These are phyloP conservation scores for Phytophthora crassamura DNA, from an alignment of 352 stramenopile genomes.

Conservation along the genomic window DNA sequence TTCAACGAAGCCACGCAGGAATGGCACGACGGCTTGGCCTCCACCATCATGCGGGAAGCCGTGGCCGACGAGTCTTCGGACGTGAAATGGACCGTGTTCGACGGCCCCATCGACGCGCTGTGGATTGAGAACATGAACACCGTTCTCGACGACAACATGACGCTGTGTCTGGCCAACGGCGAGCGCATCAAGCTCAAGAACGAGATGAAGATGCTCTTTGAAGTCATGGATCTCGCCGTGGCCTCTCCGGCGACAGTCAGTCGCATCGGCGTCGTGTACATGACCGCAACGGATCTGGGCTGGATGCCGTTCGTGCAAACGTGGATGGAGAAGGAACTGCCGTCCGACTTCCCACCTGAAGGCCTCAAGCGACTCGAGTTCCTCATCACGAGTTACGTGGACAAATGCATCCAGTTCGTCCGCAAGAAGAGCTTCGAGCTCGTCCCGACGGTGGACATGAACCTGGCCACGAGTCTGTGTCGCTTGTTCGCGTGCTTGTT, in stretches of 20 bases:
- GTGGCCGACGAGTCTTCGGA: conserved; percentile 71
- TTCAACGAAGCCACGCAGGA: conserved; percentile 92
- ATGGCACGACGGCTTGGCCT: conserved; percentile 86
- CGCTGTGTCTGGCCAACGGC: conserved; percentile 93
- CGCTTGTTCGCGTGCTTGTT: conserved; percentile 89
- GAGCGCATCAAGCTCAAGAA: conserved; percentile 90
- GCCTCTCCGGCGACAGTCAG: conserved; percentile 92
- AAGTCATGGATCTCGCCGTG: conserved; percentile 93
- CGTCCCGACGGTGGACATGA: conserved; percentile 91
- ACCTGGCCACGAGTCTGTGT: conserved; percentile 87
- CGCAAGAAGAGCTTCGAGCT: conserved; percentile 82
- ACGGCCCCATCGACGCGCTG: conserved; percentile 94
- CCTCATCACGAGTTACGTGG: conserved; percentile 69
- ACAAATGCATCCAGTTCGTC: conserved; percentile 81
- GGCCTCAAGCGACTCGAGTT: conserved; percentile 47
- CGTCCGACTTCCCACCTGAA: conserved; percentile 45
- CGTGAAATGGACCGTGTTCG: conserved; percentile 93
- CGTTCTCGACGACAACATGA: conserved; percentile 96
- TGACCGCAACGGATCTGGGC: conserved; percentile 86
- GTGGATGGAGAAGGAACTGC: conserved; percentile 82
- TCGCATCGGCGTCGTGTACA: conserved; percentile 80
- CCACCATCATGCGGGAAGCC: conserved; percentile 81
- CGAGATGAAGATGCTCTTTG: conserved; percentile 96
- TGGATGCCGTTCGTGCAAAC: conserved; percentile 92
- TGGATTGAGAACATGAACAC: conserved; percentile 98